A percentile compares a stretch with the other conserved stretches of the same genome.
Evolutionary conservation across 257 asterid genomes (phyloP).

Genomic region (Fraxinus americana): DNA sequence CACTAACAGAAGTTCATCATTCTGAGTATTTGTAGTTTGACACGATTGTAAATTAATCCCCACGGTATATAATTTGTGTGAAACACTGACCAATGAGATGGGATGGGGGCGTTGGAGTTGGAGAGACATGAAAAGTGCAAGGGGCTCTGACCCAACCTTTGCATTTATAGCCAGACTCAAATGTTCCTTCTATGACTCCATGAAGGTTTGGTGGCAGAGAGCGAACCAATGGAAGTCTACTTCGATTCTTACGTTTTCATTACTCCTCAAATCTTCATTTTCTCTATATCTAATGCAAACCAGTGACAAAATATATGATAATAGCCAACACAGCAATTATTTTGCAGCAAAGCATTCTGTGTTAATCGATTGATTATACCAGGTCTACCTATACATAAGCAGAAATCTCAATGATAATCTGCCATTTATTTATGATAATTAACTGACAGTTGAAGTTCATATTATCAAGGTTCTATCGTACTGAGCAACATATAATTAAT

Average conservation of each 20-base stretch:
- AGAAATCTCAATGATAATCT: background rate
- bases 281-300: background rate
- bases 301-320: background rate
- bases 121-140: background rate
- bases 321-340: background rate
- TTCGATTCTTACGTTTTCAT: too few relatives aligned
- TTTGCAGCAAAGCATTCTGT: background rate
- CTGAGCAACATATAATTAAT: background rate
- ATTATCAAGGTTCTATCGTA: background rate
- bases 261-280: background rate
- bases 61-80: background rate
- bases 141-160: background rate
- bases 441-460: background rate
- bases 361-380: background rate
- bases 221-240: background rate
- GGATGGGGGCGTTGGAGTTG: too few relatives aligned
- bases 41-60: background rate
- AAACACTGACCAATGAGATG: background rate
- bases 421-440: background rate
- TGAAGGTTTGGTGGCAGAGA: background rate
- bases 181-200: background rate
- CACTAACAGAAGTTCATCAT: background rate
- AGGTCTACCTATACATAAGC: background rate
- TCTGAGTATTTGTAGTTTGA: background rate
- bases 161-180: too few relatives aligned